phyloP scores from a whole-genome alignment of 345 rosid species.

The Erucastrum elatum region DNA sequence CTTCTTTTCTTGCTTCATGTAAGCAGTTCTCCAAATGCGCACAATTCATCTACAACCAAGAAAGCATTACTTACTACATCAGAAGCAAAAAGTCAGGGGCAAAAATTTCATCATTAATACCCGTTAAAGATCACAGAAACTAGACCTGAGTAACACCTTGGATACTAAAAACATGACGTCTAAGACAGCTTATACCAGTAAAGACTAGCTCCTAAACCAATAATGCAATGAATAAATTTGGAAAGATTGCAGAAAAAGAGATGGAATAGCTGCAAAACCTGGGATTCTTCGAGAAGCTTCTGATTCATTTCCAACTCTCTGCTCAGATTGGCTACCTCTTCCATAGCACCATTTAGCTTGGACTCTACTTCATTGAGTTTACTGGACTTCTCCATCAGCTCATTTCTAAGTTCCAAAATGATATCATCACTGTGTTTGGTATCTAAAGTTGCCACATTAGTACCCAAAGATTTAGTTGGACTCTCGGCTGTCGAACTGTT shows the following conservation, averaged over 20 bases:
- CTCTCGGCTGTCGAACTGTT: constrained; percentile 93
- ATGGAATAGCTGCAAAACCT: constrained; percentile 49
- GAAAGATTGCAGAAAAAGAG: not conserved
- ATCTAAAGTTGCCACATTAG: constrained; percentile 47
- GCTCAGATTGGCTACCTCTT: constrained; percentile 64
- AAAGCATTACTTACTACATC: not conserved
- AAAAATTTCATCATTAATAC: no score
- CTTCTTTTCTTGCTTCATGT: constrained; percentile 99
- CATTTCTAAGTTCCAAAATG: constrained; percentile 56
- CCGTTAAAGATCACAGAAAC: no score
- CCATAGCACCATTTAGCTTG: constrained; percentile 68
- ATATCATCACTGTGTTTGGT: constrained; percentile 44
- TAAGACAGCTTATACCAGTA: no score
- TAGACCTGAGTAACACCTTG: no score
- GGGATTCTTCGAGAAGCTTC: constrained; percentile 94
- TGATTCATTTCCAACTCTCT: constrained; percentile 73
- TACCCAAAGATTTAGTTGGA: constrained; percentile 52
- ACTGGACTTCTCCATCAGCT: constrained; percentile 62
- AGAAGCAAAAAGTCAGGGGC: no score
- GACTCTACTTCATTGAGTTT: constrained; percentile 61
- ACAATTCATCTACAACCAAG: constrained; percentile 81
- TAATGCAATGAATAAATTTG: not conserved
- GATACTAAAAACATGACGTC: no score
- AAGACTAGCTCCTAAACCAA: no score
- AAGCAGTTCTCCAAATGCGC: constrained; percentile 95